Evolutionary conservation across 2,329 filamentous ascomycete genomes (phyloP).

Genomic region (Sporothrix sp.): DNA sequence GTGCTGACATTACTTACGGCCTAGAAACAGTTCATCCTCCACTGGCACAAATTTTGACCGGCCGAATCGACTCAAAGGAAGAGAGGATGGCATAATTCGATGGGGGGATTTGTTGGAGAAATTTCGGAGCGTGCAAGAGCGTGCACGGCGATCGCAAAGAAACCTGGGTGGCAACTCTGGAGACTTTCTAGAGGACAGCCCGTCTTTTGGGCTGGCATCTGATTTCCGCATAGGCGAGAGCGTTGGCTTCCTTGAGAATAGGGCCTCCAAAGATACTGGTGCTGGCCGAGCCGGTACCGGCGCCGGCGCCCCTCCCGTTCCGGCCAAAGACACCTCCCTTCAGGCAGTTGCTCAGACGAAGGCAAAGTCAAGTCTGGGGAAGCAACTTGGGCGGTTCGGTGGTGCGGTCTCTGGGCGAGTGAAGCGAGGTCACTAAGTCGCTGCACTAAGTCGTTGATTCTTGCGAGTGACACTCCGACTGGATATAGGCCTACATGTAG

Average conservation of each 20-base stretch:
- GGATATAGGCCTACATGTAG: too few species aligned
- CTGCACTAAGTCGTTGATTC: too few species aligned
- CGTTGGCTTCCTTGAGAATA: constrained; percentile 27
- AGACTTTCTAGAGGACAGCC: constrained; percentile 33
- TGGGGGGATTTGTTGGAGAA: constrained; percentile 94
- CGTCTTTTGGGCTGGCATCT: constrained; percentile 28
- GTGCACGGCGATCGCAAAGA: constrained; percentile 61
- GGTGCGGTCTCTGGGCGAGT: constrained; percentile 59
- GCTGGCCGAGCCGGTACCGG: constrained; percentile 23
- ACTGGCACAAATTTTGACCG: constrained; percentile 55
- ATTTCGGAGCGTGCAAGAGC: constrained; percentile 85
- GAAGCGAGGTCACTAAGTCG: constrained; percentile 38
- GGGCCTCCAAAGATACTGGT: constrained; percentile 35
- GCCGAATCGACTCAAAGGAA: constrained; percentile 66
- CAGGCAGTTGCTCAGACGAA: constrained; percentile 42
- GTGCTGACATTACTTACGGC: not conserved
- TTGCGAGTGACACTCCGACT: not conserved
- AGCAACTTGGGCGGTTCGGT: constrained; percentile 59
- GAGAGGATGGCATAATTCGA: constrained; percentile 75
- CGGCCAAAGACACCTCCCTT: constrained; percentile 36
- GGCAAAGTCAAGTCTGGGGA: constrained; percentile 53
- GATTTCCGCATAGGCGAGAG: constrained; percentile 34
- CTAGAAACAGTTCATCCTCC: constrained; percentile 38
- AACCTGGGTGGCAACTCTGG: constrained; percentile 40
- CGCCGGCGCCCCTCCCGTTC: not conserved